Evolutionary conservation across 768 basidiomycete genomes (phyloP), one percentile per base, ranked within the genome.

Genomic region (Albatrellus ellisii): DNA sequence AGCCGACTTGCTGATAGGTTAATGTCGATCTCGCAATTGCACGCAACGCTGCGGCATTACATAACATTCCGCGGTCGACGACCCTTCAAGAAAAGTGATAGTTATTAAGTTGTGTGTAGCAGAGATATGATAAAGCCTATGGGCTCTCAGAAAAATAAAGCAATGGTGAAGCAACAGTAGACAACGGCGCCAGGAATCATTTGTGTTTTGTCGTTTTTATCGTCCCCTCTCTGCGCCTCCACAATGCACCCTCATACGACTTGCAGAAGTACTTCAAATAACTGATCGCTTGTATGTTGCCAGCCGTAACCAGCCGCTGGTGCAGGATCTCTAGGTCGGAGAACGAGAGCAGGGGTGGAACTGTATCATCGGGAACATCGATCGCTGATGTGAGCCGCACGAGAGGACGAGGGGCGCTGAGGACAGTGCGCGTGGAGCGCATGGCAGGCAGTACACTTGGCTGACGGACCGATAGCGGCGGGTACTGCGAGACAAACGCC

Each of bases 261-360:
- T 76, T 77, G 52, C 73, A 76, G 2, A 80, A 56, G 69, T 76
- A 90, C 48, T 75, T 86, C 34, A 94, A 46, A 52, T 77, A 85
- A 6, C 64, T 70, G 21, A 91, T 63, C 14, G 75, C 73, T 28
- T 66, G 61, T n/a, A 12, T 24, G 29, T 54, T 46, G 12, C 49
- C 52, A 6, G 50, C 55, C 14, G 55, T 55, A n/a, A 80, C 73
- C 22, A 90, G 59, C 21, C 79, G 67, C 44, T 87, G 72, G 56
- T 94, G 89, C 39, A 95, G 62, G 4, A 79, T 46, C 48, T 85
- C 79, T n/a, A 94, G 49, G 54, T 94, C 88, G 12, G 61, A 50
- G 55, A 90, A 94, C 10, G 74, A 68, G 17, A 94, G 51, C 29
- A 90, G 56, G 0, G 90, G 90, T 0, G 90, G 85, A 5, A 95